Conservation (phyloP, 1,284 basidiomycete species). For the Cutaneotrichosporon sp. region DNA sequence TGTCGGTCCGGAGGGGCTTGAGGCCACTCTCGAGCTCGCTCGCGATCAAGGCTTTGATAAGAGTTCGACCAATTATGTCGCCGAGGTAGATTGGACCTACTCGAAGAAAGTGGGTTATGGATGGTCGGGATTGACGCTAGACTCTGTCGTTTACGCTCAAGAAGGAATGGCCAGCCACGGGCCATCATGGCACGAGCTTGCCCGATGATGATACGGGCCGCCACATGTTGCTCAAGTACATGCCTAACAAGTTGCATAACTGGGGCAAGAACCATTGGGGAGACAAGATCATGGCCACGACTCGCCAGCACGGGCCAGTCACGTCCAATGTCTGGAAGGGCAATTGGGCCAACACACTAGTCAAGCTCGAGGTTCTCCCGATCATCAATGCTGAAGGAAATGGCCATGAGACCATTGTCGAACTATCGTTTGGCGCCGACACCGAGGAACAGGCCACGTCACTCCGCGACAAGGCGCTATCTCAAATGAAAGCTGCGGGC, state of each 20-base stretch:
- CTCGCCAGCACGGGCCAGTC: conserved; percentile 18
- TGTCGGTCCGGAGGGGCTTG: not conserved
- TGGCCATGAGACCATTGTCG: conserved; percentile 9
- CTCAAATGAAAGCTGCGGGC: not conserved
- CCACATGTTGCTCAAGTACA: conserved; percentile 1
- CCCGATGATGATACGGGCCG: conserved; percentile 3
- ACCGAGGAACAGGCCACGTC: conserved; percentile 1
- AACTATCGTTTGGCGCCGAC: conserved; percentile 12
- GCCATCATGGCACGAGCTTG: conserved; percentile 4
- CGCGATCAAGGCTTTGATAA: conserved; percentile 16
- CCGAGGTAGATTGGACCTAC: conserved; percentile 20
- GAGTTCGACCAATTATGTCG: conserved; percentile 8
- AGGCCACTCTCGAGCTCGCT: conserved; percentile 9
- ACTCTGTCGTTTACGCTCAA: conserved; percentile 7
- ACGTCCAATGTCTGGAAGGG: conserved; percentile 9
- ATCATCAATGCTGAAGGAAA: conserved; percentile 3
- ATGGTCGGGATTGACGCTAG: not conserved
- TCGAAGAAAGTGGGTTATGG: conserved; percentile 6
- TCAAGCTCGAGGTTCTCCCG: conserved; percentile 15
- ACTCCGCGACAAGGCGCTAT: conserved; percentile 14
- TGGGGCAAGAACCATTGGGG: conserved; percentile 12
- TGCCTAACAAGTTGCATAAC: conserved; percentile 11
- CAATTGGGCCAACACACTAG: not conserved
- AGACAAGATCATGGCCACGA: not conserved
- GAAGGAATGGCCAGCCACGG: not conserved